phyloP scores from a whole-genome alignment of 495 filamentous ascomycete genomes.

The Xanthoparmelia taractica region DNA sequence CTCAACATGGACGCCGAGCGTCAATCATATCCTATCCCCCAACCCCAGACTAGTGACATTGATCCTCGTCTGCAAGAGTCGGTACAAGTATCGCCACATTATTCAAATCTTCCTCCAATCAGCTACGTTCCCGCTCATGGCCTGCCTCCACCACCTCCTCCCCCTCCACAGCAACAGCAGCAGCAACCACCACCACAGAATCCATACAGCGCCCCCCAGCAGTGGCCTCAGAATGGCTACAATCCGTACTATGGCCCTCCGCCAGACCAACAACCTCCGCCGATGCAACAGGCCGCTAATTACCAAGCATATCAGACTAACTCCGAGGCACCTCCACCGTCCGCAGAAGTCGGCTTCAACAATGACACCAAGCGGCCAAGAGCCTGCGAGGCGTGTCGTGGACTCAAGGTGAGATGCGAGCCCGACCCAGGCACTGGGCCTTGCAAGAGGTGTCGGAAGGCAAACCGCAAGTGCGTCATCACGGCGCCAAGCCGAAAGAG shows the following conservation, averaged over 20 bases:
- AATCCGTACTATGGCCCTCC: conserved; percentile 11
- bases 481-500: conserved; percentile 78
- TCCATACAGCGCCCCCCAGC: conserved; percentile 11
- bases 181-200: conserved; percentile 4
- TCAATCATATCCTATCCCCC: conserved; percentile 5
- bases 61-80: conserved; percentile 19
- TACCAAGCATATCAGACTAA: conserved; percentile 13
- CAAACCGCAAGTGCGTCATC: conserved; percentile 68
- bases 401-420: conserved; percentile 86
- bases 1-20: conserved; percentile 10
- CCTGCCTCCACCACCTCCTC: conserved; percentile 2
- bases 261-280: conserved; percentile 13
- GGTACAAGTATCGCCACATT: background rate
- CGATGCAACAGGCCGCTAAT: conserved; percentile 20
- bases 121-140: background rate
- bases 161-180: conserved; percentile 13
- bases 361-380: conserved; percentile 66
- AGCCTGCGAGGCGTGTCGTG: conserved; percentile 89
- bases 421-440: conserved; percentile 56
- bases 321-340: background rate
- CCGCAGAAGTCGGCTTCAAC: conserved; percentile 7
- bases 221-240: conserved; percentile 16
- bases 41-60: conserved; percentile 15
- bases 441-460: conserved; percentile 84
- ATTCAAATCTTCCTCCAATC: conserved; percentile 7